Conservation (phyloP, 768 basidiomycete species). For the Hygrophoropsis aurantiaca region DNA sequence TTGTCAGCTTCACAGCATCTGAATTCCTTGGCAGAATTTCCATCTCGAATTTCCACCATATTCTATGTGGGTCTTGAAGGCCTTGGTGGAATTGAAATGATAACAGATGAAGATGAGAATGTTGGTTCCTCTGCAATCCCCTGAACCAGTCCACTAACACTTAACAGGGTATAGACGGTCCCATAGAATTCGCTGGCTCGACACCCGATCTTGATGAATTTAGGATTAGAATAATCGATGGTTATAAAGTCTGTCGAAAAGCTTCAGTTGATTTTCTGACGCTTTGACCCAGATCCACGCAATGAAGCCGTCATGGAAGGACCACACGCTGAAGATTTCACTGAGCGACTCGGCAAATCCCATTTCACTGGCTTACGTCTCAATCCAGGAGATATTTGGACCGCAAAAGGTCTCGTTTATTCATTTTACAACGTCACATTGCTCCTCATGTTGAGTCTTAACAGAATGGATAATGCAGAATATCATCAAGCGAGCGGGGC, state of each 20-base stretch:
- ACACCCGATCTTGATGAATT: constrained; percentile 84
- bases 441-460: not conserved
- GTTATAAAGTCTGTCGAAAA: constrained; percentile 39
- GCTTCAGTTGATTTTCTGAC: not conserved
- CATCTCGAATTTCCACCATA: constrained; percentile 72
- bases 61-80: constrained; percentile 92
- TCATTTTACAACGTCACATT: not conserved
- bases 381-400: constrained; percentile 70
- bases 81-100: constrained; percentile 77
- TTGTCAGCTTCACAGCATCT: constrained; percentile 21
- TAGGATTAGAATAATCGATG: constrained; percentile 73
- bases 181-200: constrained; percentile 68
- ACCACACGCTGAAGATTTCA: constrained; percentile 55
- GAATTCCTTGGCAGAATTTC: constrained; percentile 25
- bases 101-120: constrained; percentile 72
- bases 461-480: constrained; percentile 64
- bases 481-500: constrained; percentile 57
- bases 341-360: constrained; percentile 64
- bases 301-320: constrained; percentile 59
- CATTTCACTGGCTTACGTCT: constrained; percentile 66
- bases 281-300: constrained; percentile 46
- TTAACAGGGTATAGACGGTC: constrained; percentile 69
- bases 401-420: constrained; percentile 66
- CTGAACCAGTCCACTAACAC: constrained; percentile 6
- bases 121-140: constrained; percentile 40